These are phyloP conservation scores for Pholiota conissans DNA, from an alignment of 768 basidiomycete species.

Conservation along the genomic window DNA sequence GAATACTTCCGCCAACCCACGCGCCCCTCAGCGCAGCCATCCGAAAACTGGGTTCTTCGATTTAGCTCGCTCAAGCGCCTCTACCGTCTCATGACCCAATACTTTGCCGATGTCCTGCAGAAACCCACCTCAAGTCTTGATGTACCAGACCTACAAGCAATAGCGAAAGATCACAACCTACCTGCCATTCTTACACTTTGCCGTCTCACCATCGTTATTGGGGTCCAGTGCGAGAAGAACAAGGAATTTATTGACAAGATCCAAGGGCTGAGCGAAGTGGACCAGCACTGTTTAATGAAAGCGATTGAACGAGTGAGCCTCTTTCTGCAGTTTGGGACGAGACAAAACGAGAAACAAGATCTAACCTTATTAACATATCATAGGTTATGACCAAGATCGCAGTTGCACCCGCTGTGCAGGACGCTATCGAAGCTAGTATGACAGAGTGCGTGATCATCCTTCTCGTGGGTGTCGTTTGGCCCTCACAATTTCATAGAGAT, in stretches of 20 bases:
- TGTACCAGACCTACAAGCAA: slow-evolving; percentile 84
- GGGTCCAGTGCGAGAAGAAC: slow-evolving; percentile 87
- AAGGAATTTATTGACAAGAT: slow-evolving; percentile 89
- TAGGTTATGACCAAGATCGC: slow-evolving; percentile 80
- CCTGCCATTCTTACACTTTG: slow-evolving; percentile 72
- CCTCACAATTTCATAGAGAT: slow-evolving; percentile 50
- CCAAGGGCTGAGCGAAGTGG: slow-evolving; percentile 75
- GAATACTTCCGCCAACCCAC: slow-evolving; percentile 72
- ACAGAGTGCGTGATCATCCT: slow-evolving; percentile 72
- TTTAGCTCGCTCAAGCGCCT: slow-evolving; percentile 82
- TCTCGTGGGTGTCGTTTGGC: slow-evolving; percentile 7
- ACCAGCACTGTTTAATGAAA: slow-evolving; percentile 90
- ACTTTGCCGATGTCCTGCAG: slow-evolving; percentile 81
- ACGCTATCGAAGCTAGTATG: slow-evolving; percentile 61
- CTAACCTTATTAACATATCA: neutral
- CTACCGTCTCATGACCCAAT: slow-evolving; percentile 87
- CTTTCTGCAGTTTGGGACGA: neutral
- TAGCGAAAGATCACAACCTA: slow-evolving; percentile 75
- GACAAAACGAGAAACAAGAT: neutral
- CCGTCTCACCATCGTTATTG: slow-evolving; percentile 79
- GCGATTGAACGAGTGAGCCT: slow-evolving; percentile 84
- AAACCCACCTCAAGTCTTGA: slow-evolving; percentile 76
- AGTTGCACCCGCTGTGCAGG: slow-evolving; percentile 43
- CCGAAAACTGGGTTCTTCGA: slow-evolving; percentile 89
- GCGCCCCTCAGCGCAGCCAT: slow-evolving; percentile 57